Percentiles rank a stretch among this genome's conserved stretches.
phyloP scores from a whole-genome alignment of 2,329 filamentous ascomycete genomes.

The Drechslerella coelobrocha region DNA sequence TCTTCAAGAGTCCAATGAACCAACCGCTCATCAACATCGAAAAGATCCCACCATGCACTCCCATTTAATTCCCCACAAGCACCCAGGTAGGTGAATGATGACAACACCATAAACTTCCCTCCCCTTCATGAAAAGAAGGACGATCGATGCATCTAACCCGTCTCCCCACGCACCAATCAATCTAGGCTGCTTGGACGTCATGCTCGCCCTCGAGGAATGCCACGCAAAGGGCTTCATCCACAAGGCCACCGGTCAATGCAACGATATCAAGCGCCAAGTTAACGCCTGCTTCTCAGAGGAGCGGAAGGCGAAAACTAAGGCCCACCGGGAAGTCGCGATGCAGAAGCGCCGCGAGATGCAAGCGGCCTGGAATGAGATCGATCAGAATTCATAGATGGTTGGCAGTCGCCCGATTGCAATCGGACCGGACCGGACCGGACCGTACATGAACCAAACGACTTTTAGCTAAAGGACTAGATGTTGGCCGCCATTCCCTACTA shows the following conservation, averaged over 20 bases:
- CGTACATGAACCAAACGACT: too few species aligned
- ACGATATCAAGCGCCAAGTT: conserved; percentile 80
- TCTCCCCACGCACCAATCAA: too few species aligned
- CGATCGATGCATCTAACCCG: conserved; percentile 42
- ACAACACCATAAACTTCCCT: background rate
- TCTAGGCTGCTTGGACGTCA: conserved; percentile 97
- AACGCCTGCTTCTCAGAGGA: conserved; percentile 84
- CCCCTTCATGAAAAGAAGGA: conserved; percentile 12
- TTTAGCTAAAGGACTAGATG: too few species aligned
- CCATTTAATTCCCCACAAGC: conserved; percentile 91
- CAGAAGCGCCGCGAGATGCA: conserved; percentile 76
- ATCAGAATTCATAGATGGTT: conserved; percentile 29
- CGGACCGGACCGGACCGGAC: too few species aligned
- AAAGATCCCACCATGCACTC: conserved; percentile 83
- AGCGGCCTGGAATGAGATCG: conserved; percentile 73
- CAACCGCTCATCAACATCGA: too few species aligned
- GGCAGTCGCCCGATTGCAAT: too few species aligned
- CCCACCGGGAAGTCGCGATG: conserved; percentile 75
- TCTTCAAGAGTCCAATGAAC: too few species aligned
- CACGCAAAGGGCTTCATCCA: conserved; percentile 90
- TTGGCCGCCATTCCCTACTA: too few species aligned
- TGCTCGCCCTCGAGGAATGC: conserved; percentile 92
- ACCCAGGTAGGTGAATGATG: conserved; percentile 69
- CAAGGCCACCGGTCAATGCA: conserved; percentile 91
- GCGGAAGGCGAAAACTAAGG: conserved; percentile 75